Percentiles rank a stretch among this genome's conserved stretches.
These are phyloP conservation scores for Neopestalotiopsis rosae DNA, from an alignment of 2,329 filamentous ascomycete genomes.

Conservation along the genomic window DNA sequence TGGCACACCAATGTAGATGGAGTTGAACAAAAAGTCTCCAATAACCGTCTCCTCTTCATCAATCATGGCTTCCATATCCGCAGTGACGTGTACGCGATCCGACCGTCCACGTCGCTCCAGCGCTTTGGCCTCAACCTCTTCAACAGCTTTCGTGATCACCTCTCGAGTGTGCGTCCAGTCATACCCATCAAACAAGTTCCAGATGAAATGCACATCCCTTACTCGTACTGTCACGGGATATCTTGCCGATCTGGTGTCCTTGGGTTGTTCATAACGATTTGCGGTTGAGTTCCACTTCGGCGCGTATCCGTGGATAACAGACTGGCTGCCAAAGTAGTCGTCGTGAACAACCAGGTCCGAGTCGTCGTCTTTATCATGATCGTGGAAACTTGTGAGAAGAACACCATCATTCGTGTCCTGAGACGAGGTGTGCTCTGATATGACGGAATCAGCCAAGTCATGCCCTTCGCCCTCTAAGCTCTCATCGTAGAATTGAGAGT, in stretches of 20 bases:
- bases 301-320: slow-evolving; percentile 67
- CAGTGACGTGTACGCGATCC: slow-evolving; percentile 59
- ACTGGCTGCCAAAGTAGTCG: slow-evolving; percentile 73
- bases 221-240: slow-evolving; percentile 80
- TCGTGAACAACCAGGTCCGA: slow-evolving; percentile 76
- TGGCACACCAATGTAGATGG: slow-evolving; percentile 94
- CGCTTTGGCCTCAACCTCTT: slow-evolving; percentile 83
- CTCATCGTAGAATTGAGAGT: slow-evolving; percentile 54
- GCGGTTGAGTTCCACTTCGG: slow-evolving; percentile 81
- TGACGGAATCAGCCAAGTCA: slow-evolving; percentile 45
- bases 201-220: slow-evolving; percentile 90
- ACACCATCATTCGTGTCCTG: slow-evolving; percentile 52
- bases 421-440: slow-evolving; percentile 45
- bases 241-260: slow-evolving; percentile 62
- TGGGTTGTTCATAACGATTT: slow-evolving; percentile 74
- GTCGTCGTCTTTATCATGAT: slow-evolving; percentile 54
- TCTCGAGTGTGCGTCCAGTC: slow-evolving; percentile 92
- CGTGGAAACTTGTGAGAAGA: slow-evolving; percentile 47
- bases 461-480: slow-evolving; percentile 53
- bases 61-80: slow-evolving; percentile 63
- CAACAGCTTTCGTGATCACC: slow-evolving; percentile 84
- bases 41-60: slow-evolving; percentile 85
- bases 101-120: slow-evolving; percentile 71
- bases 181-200: slow-evolving; percentile 97
- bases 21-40: slow-evolving; percentile 97